Conservation (phyloP, 768 basidiomycete species). For the Lentinus brumalis region DNA sequence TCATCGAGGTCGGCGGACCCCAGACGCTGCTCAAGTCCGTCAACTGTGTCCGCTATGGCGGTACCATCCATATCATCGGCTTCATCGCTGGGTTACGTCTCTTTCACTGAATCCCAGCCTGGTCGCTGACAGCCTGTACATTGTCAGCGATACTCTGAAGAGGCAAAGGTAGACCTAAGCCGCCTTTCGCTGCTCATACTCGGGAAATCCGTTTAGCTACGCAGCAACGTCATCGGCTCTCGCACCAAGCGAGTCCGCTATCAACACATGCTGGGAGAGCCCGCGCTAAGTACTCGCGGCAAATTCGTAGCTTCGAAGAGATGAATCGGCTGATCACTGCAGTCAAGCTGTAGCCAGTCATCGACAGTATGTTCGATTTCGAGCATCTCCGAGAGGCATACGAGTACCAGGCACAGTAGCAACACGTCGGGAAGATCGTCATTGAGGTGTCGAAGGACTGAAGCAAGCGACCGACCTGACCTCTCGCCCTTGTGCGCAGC, state of each 20-base stretch:
- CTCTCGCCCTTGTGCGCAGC: too few species aligned
- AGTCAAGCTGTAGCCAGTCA: slow-evolving; percentile 48
- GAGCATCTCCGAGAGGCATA: slow-evolving; percentile 54
- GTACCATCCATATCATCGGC: slow-evolving; percentile 54
- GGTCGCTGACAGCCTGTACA: slow-evolving; percentile 31
- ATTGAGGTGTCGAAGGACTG: slow-evolving; percentile 41
- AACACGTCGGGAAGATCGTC: slow-evolving; percentile 64
- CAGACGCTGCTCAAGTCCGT: slow-evolving; percentile 51
- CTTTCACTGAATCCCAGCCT: slow-evolving; percentile 30
- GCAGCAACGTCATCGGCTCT: slow-evolving; percentile 49
- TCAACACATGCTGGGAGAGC: too few species aligned
- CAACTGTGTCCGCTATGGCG: slow-evolving; percentile 41
- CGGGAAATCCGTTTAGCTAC: slow-evolving; percentile 35
- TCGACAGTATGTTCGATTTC: slow-evolving; percentile 62
- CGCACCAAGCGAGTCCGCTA: slow-evolving; percentile 47
- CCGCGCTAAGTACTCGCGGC: background rate
- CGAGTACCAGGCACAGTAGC: slow-evolving; percentile 52
- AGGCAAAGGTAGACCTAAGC: slow-evolving; percentile 4
- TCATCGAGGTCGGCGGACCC: slow-evolving; percentile 56
- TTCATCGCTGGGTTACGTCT: too few species aligned
- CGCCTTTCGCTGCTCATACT: slow-evolving; percentile 8
- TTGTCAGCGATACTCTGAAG: background rate
- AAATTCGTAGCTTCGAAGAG: slow-evolving; percentile 45
- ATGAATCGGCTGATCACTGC: slow-evolving; percentile 52
- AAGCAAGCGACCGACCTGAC: too few species aligned